Evolutionary conservation across 345 rosid genomes (phyloP), one percentile per base, ranked within the genome.

Genomic region (Aegle marmelos): DNA sequence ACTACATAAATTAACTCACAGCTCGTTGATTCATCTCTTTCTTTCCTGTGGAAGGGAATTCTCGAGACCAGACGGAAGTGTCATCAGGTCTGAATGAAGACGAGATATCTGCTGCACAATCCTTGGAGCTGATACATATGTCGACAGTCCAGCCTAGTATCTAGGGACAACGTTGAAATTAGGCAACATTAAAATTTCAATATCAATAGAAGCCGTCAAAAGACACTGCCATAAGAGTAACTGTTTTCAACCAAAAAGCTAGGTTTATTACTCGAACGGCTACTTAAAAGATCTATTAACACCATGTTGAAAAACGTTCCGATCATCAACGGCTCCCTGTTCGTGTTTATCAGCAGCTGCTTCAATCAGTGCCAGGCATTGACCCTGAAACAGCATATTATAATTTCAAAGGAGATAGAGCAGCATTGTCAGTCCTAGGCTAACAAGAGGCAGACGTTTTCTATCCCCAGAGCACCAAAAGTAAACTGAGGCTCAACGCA

Each of bases 321-420:
- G 92, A 83, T 96, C 98, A 89, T 96, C 97, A 19, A 94, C 97
- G 8, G 97, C 97, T 72, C 99, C 99, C 82, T 91, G 95, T 78
- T 92, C 99, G 91, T 92, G 99, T 53, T 88, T 85, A 80, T 94
- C 99, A 80, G 97, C 90, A 56, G 97, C 98, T 81, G 99, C 94
- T 90, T 96, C 97, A 81, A 90, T 92, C 78, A 91, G 83, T 81
- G 91, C 89, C 75, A 85, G 72, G 87, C 94, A 96, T 75, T 87
- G 86, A 73, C 90, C 98, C 98, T 92, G 68, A 34, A 59, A 69
- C 45, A 66, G 17, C 50, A 13, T 34, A 24, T 50, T 64, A 69
- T 14, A 73, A 31, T 31, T 65, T 22, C 53, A 56, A 39, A 59
- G 6, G 3, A 28, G 27, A 16, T 45, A 45, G 50, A 45, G 0